phyloP scores from a whole-genome alignment of 2,329 filamentous ascomycete species.

The Myrmaecium sp. region DNA sequence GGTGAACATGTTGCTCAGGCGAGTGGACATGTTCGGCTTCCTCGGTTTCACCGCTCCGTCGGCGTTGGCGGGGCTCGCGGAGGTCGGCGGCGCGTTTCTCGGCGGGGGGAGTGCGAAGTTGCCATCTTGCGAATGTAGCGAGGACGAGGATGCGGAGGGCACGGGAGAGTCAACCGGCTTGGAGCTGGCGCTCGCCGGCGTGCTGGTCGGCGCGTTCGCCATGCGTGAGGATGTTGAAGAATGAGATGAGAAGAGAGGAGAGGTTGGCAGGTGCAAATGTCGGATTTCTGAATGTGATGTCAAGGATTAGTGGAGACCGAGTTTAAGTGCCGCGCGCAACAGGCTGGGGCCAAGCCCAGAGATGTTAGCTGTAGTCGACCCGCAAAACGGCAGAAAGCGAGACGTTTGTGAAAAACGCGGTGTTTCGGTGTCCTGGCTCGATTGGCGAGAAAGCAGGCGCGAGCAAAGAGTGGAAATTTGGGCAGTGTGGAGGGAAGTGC shows the following conservation, averaged over 20 bases:
- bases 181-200: slow-evolving; percentile 11
- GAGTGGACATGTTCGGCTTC: slow-evolving; percentile 26
- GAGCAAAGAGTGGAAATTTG: too few relatives aligned
- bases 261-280: slow-evolving; percentile 5
- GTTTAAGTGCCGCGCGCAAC: slow-evolving; percentile 5
- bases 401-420: too few relatives aligned
- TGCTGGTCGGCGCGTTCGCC: slow-evolving; percentile 15
- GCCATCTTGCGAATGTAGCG: slow-evolving; percentile 19
- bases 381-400: slow-evolving; percentile 22
- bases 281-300: slow-evolving; percentile 1
- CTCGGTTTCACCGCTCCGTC: slow-evolving; percentile 17
- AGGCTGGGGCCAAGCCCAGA: slow-evolving; percentile 20
- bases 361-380: slow-evolving; percentile 14
- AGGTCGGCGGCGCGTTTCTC: slow-evolving; percentile 12
- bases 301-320: slow-evolving; percentile 18
- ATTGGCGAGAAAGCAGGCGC: too few relatives aligned
- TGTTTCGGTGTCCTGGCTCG: too few relatives aligned
- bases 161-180: slow-evolving; percentile 16
- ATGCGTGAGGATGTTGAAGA: slow-evolving; percentile 6
- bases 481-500: too few relatives aligned
- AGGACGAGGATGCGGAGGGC: slow-evolving; percentile 20
- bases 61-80: slow-evolving; percentile 6
- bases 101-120: slow-evolving; percentile 14
- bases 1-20: slow-evolving; percentile 23
- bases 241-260: slow-evolving; percentile 4